Evolutionary conservation across 352 stramenopile genomes (phyloP).

Genomic region (Globisporangium acanthophoron): DNA sequence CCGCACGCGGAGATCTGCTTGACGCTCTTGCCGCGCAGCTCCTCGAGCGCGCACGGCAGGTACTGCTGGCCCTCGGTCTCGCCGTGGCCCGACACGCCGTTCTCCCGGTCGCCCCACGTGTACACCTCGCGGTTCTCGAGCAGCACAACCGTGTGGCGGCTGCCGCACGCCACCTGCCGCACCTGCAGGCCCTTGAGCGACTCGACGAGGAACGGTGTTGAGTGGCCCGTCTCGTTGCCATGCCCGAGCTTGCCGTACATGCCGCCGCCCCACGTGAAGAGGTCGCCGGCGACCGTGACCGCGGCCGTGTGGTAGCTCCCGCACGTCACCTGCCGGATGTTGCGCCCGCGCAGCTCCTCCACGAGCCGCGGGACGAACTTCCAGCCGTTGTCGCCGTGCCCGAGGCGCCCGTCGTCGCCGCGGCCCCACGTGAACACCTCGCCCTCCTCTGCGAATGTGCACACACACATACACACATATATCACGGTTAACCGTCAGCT

Average conservation of each 20-base stretch:
- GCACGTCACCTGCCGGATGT: conserved; percentile 91
- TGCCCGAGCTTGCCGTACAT: conserved; percentile 95
- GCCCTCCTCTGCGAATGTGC: conserved; percentile 65
- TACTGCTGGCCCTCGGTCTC: conserved; percentile 96
- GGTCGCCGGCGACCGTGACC: conserved; percentile 90
- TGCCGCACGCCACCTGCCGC: conserved; percentile 92
- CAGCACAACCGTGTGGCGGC: conserved; percentile 91
- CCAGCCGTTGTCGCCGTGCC: conserved; percentile 94
- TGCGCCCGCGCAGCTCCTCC: conserved; percentile 88
- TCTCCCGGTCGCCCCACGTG: conserved; percentile 95
- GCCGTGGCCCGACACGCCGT: conserved; percentile 92
- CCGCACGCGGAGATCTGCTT: conserved; percentile 88
- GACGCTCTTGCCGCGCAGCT: conserved; percentile 80
- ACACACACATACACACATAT: too few species aligned
- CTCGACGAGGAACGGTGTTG: conserved; percentile 91
- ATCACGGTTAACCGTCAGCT: not conserved
- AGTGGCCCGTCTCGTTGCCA: conserved; percentile 92
- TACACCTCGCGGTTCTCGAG: conserved; percentile 88
- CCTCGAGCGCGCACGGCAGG: conserved; percentile 87
- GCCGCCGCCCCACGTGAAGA: conserved; percentile 93
- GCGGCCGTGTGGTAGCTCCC: conserved; percentile 95
- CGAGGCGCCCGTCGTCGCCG: conserved; percentile 84
- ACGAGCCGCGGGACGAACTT: conserved; percentile 95
- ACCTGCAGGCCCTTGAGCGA: conserved; percentile 88
- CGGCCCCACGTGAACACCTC: conserved; percentile 89